phyloP scores from a whole-genome alignment of 2,329 filamentous ascomycete genomes.

The Cercospora canescens region DNA sequence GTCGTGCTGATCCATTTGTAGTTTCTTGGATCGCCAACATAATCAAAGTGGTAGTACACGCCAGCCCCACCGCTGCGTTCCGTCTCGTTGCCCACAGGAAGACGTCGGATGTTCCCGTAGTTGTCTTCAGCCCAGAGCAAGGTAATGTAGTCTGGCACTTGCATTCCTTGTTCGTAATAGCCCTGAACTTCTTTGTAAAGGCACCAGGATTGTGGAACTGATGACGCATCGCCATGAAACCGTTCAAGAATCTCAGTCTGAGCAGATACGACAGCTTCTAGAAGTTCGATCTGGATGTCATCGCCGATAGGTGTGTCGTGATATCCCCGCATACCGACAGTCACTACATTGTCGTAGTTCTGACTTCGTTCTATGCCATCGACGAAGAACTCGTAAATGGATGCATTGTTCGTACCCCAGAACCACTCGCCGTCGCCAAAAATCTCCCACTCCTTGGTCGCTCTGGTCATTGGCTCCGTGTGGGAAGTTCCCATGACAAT shows the following conservation, averaged over 20 bases:
- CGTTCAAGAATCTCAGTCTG: conserved; percentile 61
- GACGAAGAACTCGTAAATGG: conserved; percentile 67
- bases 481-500: conserved; percentile 73
- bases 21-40: conserved; percentile 60
- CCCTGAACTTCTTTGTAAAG: conserved; percentile 70
- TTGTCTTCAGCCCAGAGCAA: conserved; percentile 69
- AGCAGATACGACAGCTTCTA: conserved; percentile 61
- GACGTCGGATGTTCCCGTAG: conserved; percentile 60
- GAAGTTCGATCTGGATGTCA: conserved; percentile 57
- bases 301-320: conserved; percentile 52
- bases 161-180: conserved; percentile 65
- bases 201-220: conserved; percentile 68
- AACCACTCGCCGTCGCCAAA: conserved; percentile 63
- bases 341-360: conserved; percentile 67
- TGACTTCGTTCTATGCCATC: conserved; percentile 66
- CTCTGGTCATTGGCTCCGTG: conserved; percentile 68
- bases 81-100: conserved; percentile 62
- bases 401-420: conserved; percentile 68
- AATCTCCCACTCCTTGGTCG: conserved; percentile 51
- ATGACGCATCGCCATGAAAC: conserved; percentile 54
- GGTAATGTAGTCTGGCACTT: conserved; percentile 65
- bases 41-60: conserved; percentile 67
- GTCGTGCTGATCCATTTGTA: conserved; percentile 63
- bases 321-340: conserved; percentile 67
- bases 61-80: conserved; percentile 62